Conservation (phyloP, 345 rosid species). For the Linum usitatissimum region DNA sequence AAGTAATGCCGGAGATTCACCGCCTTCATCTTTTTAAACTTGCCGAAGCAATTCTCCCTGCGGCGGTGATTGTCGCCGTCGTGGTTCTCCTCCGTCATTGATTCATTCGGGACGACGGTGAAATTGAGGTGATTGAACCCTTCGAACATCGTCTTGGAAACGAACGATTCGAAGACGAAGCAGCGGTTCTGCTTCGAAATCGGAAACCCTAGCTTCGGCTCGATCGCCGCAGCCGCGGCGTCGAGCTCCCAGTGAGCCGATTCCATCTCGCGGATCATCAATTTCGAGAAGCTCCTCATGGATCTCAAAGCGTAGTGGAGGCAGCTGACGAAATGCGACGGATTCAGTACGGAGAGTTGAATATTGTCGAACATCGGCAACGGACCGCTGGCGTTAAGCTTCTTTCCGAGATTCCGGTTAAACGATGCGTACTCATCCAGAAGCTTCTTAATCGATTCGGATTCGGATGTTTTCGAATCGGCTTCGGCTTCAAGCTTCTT, state of each 20-base stretch:
- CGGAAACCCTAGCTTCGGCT: slow-evolving; percentile 33
- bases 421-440: slow-evolving; percentile 25
- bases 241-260: slow-evolving; percentile 70
- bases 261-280: slow-evolving; percentile 71
- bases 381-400: slow-evolving; percentile 52
- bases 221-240: slow-evolving; percentile 52
- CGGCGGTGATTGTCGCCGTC: neutral
- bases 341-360: slow-evolving; percentile 26
- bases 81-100: neutral
- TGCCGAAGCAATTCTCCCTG: slow-evolving; percentile 26
- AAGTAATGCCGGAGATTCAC: slow-evolving; percentile 34
- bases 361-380: slow-evolving; percentile 43
- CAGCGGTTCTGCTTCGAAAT: slow-evolving; percentile 34
- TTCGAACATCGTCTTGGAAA: slow-evolving; percentile 52
- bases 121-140: slow-evolving; percentile 46
- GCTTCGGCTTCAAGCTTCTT: slow-evolving; percentile 55
- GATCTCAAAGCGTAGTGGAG: slow-evolving; percentile 50
- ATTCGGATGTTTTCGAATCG: slow-evolving; percentile 31
- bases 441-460: slow-evolving; percentile 25
- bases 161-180: slow-evolving; percentile 69
- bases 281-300: slow-evolving; percentile 48
- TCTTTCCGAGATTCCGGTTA: slow-evolving; percentile 55
- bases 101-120: slow-evolving; percentile 1
- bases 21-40: slow-evolving; percentile 43
- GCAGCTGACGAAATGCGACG: slow-evolving; percentile 44